These are phyloP conservation scores for Globisporangium ultimum DNA, from an alignment of 352 stramenopile species.

Conservation along the genomic window DNA sequence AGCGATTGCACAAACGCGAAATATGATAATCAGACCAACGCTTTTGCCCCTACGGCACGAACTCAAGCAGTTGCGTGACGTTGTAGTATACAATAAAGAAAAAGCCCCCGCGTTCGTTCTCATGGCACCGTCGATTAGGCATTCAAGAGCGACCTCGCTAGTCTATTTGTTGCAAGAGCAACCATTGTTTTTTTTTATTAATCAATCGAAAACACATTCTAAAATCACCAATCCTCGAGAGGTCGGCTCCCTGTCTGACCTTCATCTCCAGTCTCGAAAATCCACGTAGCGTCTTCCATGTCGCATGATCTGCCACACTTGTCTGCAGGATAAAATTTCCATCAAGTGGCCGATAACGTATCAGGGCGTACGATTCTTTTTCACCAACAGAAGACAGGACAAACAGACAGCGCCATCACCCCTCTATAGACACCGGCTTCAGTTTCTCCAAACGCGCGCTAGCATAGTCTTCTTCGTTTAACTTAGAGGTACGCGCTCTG, in stretches of 20 bases:
- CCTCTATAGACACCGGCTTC: too few species aligned
- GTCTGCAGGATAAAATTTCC: neutral
- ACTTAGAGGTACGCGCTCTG: slow-evolving; percentile 66
- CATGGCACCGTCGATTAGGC: too few species aligned
- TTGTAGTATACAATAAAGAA: too few species aligned
- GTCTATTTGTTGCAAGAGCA: neutral
- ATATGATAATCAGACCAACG: too few species aligned
- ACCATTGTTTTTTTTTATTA: neutral
- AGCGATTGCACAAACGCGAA: too few species aligned
- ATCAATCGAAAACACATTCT: slow-evolving; percentile 11
- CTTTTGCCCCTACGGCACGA: too few species aligned
- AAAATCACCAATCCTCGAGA: slow-evolving; percentile 5
- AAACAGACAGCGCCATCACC: too few species aligned
- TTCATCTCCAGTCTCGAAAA: neutral
- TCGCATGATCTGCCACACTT: neutral
- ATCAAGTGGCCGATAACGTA: too few species aligned
- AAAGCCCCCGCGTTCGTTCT: too few species aligned
- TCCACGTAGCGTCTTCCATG: neutral
- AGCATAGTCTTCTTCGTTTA: neutral
- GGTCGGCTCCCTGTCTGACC: neutral
- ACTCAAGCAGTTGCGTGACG: too few species aligned
- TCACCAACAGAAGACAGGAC: too few species aligned
- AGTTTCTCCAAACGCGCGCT: neutral
- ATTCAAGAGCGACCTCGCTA: neutral
- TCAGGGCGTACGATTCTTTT: too few species aligned